phyloP scores from a whole-genome alignment of 345 rosid genomes.

The Nephelium lappaceum region DNA sequence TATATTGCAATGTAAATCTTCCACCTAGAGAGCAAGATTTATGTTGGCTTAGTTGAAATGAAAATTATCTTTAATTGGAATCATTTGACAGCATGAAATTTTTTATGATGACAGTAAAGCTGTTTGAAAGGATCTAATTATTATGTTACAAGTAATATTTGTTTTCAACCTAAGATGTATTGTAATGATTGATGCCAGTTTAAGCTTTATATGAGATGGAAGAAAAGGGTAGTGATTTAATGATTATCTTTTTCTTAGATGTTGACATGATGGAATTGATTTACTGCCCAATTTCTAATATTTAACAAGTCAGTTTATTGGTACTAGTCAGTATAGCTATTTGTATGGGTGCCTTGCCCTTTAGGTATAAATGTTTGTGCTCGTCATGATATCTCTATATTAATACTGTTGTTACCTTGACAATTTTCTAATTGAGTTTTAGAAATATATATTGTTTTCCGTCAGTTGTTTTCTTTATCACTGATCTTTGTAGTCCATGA shows the following conservation, averaged over 20 bases:
- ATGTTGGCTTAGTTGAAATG: neutral
- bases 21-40: neutral
- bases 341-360: neutral
- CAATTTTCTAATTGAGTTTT: neutral
- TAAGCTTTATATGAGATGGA: neutral
- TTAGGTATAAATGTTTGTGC: neutral
- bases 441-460: neutral
- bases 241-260: neutral
- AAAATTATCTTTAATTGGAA: neutral
- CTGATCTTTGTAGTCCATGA: neutral
- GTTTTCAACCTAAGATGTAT: neutral
- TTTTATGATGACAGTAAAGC: neutral
- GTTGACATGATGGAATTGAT: neutral
- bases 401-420: neutral
- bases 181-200: neutral
- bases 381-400: neutral
- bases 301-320: neutral
- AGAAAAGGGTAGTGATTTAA: neutral
- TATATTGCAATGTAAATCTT: neutral
- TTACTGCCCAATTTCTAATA: neutral
- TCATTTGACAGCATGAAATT: neutral
- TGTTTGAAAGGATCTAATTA: neutral
- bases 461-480: neutral
- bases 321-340: neutral
- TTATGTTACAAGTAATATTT: neutral